phyloP scores from a whole-genome alignment of 1,139 yeast species.

The Kluyveromyces sp. region DNA sequence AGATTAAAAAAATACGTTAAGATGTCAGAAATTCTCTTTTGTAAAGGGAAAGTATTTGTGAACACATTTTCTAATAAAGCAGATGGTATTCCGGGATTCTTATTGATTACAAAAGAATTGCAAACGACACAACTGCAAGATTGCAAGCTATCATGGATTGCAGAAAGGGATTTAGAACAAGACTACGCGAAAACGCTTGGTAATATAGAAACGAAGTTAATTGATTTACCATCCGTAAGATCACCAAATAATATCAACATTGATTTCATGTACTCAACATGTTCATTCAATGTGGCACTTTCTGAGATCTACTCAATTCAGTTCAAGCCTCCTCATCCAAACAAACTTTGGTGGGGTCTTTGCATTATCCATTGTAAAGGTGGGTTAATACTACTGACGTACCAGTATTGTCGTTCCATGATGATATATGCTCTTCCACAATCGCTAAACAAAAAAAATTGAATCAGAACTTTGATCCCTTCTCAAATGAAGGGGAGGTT shows the following conservation, averaged over 20 bases:
- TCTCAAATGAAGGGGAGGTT: slow-evolving; percentile 46
- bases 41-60: slow-evolving; percentile 65
- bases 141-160: slow-evolving; percentile 63
- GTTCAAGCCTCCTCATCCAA: slow-evolving; percentile 64
- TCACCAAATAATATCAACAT: slow-evolving; percentile 12
- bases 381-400: slow-evolving; percentile 47
- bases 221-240: slow-evolving; percentile 1
- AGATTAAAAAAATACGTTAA: background rate
- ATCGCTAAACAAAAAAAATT: slow-evolving; percentile 48
- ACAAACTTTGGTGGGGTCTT: slow-evolving; percentile 88
- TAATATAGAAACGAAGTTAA: slow-evolving; percentile 15
- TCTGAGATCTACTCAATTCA: slow-evolving; percentile 62
- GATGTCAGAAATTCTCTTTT: slow-evolving; percentile 17
- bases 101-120: slow-evolving; percentile 46
- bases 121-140: slow-evolving; percentile 46
- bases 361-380: slow-evolving; percentile 57
- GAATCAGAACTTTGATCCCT: slow-evolving; percentile 62
- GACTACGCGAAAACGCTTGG: slow-evolving; percentile 14
- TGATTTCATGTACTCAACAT: slow-evolving; percentile 13
- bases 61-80: slow-evolving; percentile 70
- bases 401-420: slow-evolving; percentile 89
- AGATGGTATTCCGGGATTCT: slow-evolving; percentile 74
- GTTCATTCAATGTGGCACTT: slow-evolving; percentile 19
- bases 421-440: slow-evolving; percentile 75
- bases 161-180: slow-evolving; percentile 46